Evolutionary conservation across 164 flowering plant genomes (phyloP).

Genomic region (Vitis rotundifolia): DNA sequence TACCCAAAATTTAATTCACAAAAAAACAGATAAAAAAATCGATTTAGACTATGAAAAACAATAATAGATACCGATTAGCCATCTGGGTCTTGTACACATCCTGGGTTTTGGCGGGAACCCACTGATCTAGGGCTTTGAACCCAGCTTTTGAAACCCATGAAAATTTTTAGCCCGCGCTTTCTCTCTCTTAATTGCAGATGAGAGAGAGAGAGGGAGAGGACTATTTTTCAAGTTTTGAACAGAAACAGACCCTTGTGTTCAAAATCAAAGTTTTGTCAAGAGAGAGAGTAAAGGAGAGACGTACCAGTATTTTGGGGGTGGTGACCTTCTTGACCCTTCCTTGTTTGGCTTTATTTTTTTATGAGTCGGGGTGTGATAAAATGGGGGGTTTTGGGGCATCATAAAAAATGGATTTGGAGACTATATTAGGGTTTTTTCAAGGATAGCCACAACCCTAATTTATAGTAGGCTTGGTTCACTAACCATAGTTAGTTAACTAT

Average conservation of each 20-base stretch:
- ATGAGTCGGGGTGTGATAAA: no score
- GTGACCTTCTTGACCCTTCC: background rate
- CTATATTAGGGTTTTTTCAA: slow-evolving; percentile 7
- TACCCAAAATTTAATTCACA: background rate
- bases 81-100: slow-evolving; percentile 1
- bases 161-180: slow-evolving; percentile 26
- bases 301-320: slow-evolving; percentile 15
- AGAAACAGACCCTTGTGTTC: slow-evolving; percentile 12
- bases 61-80: slow-evolving; percentile 1
- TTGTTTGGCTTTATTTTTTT: no score
- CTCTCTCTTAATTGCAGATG: slow-evolving; percentile 13
- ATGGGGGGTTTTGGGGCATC: no score
- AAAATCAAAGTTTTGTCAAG: slow-evolving; percentile 11
- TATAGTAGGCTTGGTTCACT: slow-evolving; percentile 9
- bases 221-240: slow-evolving; percentile 11
- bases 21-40: background rate
- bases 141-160: background rate
- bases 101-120: slow-evolving; percentile 29
- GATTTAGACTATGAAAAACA: background rate
- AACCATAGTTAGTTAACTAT: slow-evolving; percentile 27
- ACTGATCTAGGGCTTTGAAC: slow-evolving; percentile 25
- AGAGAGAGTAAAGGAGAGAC: slow-evolving; percentile 12
- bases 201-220: slow-evolving; percentile 4
- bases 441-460: background rate
- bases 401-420: background rate